phyloP scores from a whole-genome alignment of 768 basidiomycete species.

The Lactarius akahatsu region DNA sequence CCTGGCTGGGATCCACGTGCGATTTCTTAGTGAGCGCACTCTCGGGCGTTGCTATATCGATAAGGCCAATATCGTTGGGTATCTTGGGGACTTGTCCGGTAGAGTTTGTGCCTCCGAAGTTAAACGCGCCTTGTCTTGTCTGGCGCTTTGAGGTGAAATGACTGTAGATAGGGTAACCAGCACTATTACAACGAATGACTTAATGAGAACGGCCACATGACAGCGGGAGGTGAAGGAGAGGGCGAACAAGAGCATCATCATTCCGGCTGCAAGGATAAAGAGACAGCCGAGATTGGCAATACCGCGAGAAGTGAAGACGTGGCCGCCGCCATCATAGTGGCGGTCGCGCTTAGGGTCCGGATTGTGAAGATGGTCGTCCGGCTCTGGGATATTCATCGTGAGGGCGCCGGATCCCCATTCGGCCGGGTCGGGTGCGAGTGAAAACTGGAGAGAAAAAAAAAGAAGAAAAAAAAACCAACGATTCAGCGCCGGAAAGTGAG shows the following conservation, averaged over 20 bases:
- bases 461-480: neutral
- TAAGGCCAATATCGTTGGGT: constrained; percentile 24
- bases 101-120: constrained; percentile 72
- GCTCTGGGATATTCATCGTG: constrained; percentile 47
- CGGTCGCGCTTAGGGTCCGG: constrained; percentile 57
- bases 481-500: neutral
- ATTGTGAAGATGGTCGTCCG: constrained; percentile 64
- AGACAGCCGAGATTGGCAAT: constrained; percentile 68
- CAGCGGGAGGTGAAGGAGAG: neutral
- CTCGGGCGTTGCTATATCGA: constrained; percentile 46
- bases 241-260: constrained; percentile 58
- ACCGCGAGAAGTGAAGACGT: constrained; percentile 61
- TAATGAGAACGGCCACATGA: neutral
- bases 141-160: constrained; percentile 44
- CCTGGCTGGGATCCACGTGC: constrained; percentile 34
- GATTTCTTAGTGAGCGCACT: constrained; percentile 31
- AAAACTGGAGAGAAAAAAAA: constrained; percentile 38
- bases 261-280: constrained; percentile 48
- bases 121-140: constrained; percentile 56
- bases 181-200: neutral
- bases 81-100: constrained; percentile 58
- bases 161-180: constrained; percentile 50
- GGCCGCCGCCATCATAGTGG: constrained; percentile 54
- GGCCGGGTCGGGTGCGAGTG: constrained; percentile 45
- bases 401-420: constrained; percentile 50